Evolutionary conservation across 257 asterid species (phyloP), one percentile per base, ranked within the genome.

Genomic region (Solanum chiquidenum): DNA sequence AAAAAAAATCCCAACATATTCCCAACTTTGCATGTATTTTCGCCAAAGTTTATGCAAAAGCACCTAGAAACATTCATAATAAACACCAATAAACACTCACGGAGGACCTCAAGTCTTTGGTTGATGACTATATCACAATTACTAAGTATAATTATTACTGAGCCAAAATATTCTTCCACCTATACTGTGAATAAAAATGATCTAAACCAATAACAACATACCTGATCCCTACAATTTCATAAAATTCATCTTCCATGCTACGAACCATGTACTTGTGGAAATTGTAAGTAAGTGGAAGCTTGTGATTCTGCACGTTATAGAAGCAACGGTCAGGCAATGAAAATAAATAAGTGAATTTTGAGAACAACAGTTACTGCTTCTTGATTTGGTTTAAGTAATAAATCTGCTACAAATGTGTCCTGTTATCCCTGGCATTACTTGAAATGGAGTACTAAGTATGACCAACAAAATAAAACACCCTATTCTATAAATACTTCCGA

Each of bases 231-330:
- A 96, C 99, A 38, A 96, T 93, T 85, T 93, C 90, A 71, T 92
- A 93, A 92, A 95, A 95, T 88, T 96, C 99, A 29, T 96, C 99
- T 93, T 96, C 99, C 99, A 96, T 96, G 91, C 98, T 95, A 16
- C 99, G 94, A 12, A 95, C 95, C 97, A 96, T 95, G 69, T 96
- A 96, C 82, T 95, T 95, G 87, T 96, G 99, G 86, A 96, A 95
- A 88, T 95, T 94, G 86, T 96, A 96, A 16, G 99, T 84, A 12
- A 40, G 87, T 8, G 97, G 98, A 88, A 96, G 92, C 84, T 90
- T 92, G 92, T 96, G 99, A 89, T 92, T 95, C 99, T 96, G 96
- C 90, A 89, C 6, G 31, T 18, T 34, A 16, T 85, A 4, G 34
- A 62, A 88, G 42, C 20, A 23, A 42, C 18, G n/a, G 75, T 87